Conservation (phyloP, 371 early-diverging fungal species). For the Coemansia sp. region DNA sequence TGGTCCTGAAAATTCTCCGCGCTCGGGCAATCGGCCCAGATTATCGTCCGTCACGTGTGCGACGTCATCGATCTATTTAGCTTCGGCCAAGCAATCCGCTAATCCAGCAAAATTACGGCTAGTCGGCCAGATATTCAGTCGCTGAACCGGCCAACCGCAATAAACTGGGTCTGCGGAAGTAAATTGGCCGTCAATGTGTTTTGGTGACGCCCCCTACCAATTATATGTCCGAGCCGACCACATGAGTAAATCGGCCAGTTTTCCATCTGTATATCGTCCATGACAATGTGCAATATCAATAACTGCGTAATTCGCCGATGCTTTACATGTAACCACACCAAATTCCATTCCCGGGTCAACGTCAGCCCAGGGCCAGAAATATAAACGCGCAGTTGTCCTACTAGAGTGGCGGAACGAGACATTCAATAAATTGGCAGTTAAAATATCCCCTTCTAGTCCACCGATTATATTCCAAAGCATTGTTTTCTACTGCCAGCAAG, state of each 20-base stretch:
- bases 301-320: not conserved
- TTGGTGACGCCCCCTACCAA: not conserved
- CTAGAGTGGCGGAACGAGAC: not conserved
- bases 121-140: not conserved
- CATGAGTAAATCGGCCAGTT: not conserved
- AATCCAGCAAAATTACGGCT: not conserved
- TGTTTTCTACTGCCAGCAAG: constrained; percentile 6
- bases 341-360: not conserved
- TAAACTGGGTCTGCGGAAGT: not conserved
- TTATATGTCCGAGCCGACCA: not conserved
- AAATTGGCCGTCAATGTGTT: not conserved
- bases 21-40: not conserved
- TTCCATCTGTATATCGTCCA: not conserved
- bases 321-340: not conserved
- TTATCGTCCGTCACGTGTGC: constrained; percentile 3
- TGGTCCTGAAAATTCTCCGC: constrained; percentile 7
- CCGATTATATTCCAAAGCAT: not conserved
- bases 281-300: not conserved
- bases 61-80: not conserved
- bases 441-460: not conserved
- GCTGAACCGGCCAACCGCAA: not conserved
- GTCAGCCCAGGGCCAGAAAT: not conserved
- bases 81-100: not conserved
- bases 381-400: not conserved
- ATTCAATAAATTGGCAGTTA: not conserved